These are phyloP conservation scores for Colletotrichum godetiae DNA, from an alignment of 2,329 filamentous ascomycete species.

Conservation along the genomic window DNA sequence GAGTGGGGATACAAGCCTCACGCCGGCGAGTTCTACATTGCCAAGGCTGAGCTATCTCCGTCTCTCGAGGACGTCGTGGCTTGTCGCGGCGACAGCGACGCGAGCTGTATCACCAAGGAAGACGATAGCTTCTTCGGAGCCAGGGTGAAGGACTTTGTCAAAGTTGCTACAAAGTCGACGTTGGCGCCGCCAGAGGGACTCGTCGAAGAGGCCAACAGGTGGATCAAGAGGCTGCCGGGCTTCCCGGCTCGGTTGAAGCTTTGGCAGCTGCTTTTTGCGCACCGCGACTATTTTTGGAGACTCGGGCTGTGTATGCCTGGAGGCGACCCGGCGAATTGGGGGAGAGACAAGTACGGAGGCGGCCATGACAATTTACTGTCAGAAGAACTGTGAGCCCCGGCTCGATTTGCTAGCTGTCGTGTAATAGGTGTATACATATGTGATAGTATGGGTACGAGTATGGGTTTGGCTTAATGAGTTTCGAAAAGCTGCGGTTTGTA, in stretches of 20 bases:
- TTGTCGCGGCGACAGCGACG: conserved; percentile 80
- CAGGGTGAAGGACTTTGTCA: conserved; percentile 40
- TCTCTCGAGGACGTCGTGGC: conserved; percentile 73
- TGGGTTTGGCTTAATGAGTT: neutral
- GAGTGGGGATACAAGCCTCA: conserved; percentile 93
- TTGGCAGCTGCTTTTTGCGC: conserved; percentile 94
- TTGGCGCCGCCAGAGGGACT: neutral
- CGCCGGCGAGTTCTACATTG: conserved; percentile 88
- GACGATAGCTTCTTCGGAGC: conserved; percentile 49
- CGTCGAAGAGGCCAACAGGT: conserved; percentile 32
- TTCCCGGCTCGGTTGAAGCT: conserved; percentile 74
- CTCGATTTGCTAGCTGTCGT: neutral
- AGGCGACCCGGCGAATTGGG: conserved; percentile 78
- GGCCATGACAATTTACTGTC: conserved; percentile 29
- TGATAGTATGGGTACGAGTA: neutral
- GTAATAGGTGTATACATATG: neutral
- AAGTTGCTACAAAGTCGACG: neutral
- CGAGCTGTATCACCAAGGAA: conserved; percentile 75
- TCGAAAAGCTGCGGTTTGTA: neutral
- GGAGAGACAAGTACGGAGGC: conserved; percentile 53
- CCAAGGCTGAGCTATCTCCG: conserved; percentile 76
- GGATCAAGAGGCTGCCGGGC: conserved; percentile 61
- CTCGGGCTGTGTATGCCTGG: conserved; percentile 89
- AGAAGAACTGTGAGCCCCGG: conserved; percentile 22
- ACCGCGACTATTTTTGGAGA: conserved; percentile 97